These are phyloP conservation scores for Barnettozyma vustinii DNA, from an alignment of 805 yeast species.

Conservation along the genomic window DNA sequence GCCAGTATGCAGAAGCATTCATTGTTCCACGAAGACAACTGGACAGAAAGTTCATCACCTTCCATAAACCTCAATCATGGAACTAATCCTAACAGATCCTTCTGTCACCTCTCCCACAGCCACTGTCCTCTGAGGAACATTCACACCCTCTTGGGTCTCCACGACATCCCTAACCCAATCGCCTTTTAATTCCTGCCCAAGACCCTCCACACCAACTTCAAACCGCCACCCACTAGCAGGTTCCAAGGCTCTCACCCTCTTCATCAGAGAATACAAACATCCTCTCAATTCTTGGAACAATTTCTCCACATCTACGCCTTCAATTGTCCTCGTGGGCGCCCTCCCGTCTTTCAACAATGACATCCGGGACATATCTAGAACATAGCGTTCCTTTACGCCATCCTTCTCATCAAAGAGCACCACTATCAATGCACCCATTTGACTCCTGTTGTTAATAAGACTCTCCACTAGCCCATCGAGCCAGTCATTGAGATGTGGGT, in stretches of 20 bases:
- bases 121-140: background rate
- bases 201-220: conserved; percentile 1
- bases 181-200: conserved; percentile 18
- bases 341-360: conserved; percentile 16
- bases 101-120: background rate
- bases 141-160: background rate
- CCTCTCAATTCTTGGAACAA: conserved; percentile 19
- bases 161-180: conserved; percentile 15
- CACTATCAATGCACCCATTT: conserved; percentile 20
- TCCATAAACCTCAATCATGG: background rate
- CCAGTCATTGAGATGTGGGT: conserved; percentile 32
- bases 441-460: background rate
- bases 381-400: conserved; percentile 34
- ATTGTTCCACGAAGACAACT: background rate
- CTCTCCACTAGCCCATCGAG: conserved; percentile 5
- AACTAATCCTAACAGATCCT: background rate
- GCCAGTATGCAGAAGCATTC: too few relatives aligned
- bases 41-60: background rate
- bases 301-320: conserved; percentile 4
- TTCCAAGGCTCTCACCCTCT: conserved; percentile 10
- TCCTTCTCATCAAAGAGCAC: conserved; percentile 30
- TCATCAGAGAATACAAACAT: conserved; percentile 14
- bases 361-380: conserved; percentile 28
- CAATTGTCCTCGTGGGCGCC: conserved; percentile 6
- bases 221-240: conserved; percentile 5